Evolutionary conservation across 495 filamentous ascomycete genomes (phyloP).

Genomic region (Aspergillus bertholletiae): DNA sequence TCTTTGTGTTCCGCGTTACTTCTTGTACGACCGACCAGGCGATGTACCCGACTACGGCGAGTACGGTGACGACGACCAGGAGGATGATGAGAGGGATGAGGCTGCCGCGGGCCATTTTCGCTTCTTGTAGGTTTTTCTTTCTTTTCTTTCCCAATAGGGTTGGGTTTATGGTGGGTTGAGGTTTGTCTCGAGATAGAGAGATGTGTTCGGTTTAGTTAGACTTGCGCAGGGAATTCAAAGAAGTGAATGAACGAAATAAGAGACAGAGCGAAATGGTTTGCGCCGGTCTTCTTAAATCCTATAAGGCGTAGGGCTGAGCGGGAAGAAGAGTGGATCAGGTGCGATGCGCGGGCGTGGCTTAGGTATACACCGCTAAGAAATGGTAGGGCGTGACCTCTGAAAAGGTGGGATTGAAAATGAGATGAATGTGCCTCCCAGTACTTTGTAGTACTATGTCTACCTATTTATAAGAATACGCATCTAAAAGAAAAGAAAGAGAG

Average conservation of each 20-base stretch:
- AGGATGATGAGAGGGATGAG: slow-evolving; percentile 73
- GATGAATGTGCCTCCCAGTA: not conserved
- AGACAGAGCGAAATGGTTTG: not conserved
- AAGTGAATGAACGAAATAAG: too few species aligned
- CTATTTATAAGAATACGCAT: not conserved
- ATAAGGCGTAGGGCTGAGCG: not conserved
- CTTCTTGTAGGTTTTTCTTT: not conserved
- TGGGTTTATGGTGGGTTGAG: too few species aligned
- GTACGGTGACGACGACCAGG: slow-evolving; percentile 55
- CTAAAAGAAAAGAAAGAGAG: not conserved
- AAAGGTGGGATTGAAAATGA: too few species aligned
- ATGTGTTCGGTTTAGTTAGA: too few species aligned
- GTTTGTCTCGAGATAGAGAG: too few species aligned
- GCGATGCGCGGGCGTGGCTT: not conserved
- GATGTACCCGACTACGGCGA: slow-evolving; percentile 67
- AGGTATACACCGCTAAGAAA: too few species aligned
- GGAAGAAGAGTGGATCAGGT: not conserved
- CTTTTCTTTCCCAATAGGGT: not conserved
- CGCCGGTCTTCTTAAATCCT: too few species aligned
- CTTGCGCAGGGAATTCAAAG: too few species aligned
- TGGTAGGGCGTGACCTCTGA: too few species aligned
- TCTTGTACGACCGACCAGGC: slow-evolving; percentile 67
- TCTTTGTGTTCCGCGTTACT: slow-evolving; percentile 62
- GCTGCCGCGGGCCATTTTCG: slow-evolving; percentile 29
- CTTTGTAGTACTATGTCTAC: not conserved